phyloP scores from a whole-genome alignment of 495 filamentous ascomycete species.

The Neurospora sp. region DNA sequence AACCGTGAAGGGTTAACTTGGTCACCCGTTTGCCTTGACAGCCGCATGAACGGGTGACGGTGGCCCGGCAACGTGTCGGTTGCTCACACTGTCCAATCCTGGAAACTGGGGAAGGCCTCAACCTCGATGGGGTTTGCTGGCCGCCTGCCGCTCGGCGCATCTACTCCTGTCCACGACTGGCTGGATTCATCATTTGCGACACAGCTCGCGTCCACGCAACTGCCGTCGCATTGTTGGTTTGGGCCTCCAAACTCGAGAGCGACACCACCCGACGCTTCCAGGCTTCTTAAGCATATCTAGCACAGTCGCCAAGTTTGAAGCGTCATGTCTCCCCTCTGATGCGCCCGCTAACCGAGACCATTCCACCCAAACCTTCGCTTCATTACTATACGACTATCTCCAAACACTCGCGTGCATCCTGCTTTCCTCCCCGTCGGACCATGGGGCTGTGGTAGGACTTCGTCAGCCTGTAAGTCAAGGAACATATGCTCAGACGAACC shows the following conservation, averaged over 20 bases:
- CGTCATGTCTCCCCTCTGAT: neutral
- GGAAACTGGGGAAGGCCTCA: neutral
- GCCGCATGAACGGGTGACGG: neutral
- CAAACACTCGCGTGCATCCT: neutral
- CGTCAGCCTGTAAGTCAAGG: neutral
- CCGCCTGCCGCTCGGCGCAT: neutral
- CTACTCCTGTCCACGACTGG: neutral
- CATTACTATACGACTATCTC: neutral
- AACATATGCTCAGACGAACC: neutral
- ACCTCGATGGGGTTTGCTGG: neutral
- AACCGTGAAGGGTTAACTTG: neutral
- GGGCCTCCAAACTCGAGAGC: neutral
- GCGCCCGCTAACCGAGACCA: neutral
- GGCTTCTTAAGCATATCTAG: neutral
- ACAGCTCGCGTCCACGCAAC: neutral
- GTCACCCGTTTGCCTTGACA: neutral
- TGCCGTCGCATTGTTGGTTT: neutral
- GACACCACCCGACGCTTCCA: neutral
- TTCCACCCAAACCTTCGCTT: neutral
- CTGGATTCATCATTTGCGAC: neutral
- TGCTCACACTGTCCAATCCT: neutral
- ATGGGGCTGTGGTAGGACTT: neutral
- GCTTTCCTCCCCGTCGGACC: neutral
- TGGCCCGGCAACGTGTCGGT: neutral
- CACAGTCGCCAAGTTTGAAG: neutral